Evolutionary conservation across 495 filamentous ascomycete genomes (phyloP), one percentile per base, ranked within the genome.

Genomic region (Emericellopsis terricola): DNA sequence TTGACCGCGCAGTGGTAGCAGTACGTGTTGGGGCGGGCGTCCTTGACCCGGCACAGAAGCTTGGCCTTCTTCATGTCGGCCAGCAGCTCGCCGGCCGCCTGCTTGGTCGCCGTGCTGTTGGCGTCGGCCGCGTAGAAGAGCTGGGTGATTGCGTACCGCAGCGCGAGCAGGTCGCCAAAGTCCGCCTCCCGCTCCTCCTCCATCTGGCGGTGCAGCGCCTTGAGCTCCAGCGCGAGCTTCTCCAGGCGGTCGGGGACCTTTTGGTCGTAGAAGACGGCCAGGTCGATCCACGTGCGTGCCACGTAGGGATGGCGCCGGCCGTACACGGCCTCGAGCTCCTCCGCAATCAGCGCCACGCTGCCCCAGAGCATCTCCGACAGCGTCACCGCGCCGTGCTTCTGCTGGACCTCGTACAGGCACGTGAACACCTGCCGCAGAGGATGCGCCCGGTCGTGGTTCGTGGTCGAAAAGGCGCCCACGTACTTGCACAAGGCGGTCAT

Each of bases 251-350:
- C 36, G 0, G 29, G 10, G 15, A 27, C 21, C 18, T 19, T 26
- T 8, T 38, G 21, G 20, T 15, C 30, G 18, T 38, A 38, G 19
- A 26, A 23, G 3, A 32, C 2, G 0, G 36, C 36, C 8, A 38
- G 36, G 15, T 38, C 36, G 9, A 29, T 18, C 36, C 36, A 38
- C 21, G 36, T 38, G 9, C 36, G 36, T 15, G 36, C 36, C 4
- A 38, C 36, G 19, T 38, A 38, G 4, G 36, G 36, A 21, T 38
- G 36, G 15, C 17, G 17, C 9, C 36, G 36, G 19, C 36, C 36
- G 27, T 38, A 38, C 10, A 38, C 32, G n/a, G 36, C 36, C 19
- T 38, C 36, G 29, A 38, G 36, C 23, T 38, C 36, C 11, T 38
- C 36, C 13, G 36, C 36, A 23, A 38, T 26, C 20, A 26, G 18